phyloP scores from a whole-genome alignment of 2,329 filamentous ascomycete species.

The Pestalotiopsis sp. region DNA sequence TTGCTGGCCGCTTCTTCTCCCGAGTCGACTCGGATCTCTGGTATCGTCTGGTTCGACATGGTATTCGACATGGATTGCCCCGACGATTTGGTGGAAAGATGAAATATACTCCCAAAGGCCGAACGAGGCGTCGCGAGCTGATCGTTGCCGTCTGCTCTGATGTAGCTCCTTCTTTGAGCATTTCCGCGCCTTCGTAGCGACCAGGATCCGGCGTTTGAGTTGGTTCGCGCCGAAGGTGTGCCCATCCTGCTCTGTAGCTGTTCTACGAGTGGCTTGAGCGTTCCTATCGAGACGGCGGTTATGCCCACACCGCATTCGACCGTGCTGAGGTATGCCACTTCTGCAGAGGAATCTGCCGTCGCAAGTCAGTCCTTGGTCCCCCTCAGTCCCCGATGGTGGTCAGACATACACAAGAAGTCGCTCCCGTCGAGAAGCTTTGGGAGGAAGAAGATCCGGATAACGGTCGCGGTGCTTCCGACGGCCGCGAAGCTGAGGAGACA shows the following conservation, averaged over 20 bases:
- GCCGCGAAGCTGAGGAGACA: slow-evolving; percentile 12
- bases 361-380: background rate
- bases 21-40: background rate
- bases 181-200: background rate
- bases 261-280: slow-evolving; percentile 1
- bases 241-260: background rate
- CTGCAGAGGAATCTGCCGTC: background rate
- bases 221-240: background rate
- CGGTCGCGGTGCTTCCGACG: slow-evolving; percentile 3
- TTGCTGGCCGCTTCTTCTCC: background rate
- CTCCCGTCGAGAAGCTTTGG: background rate
- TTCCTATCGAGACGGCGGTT: slow-evolving; percentile 5
- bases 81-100: background rate
- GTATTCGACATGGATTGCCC: background rate
- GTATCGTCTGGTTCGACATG: background rate
- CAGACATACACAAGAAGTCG: slow-evolving; percentile 11
- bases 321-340: slow-evolving; percentile 4
- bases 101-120: background rate
- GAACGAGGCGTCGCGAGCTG: background rate
- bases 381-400: background rate
- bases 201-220: background rate
- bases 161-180: background rate
- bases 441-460: background rate
- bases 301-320: slow-evolving; percentile 2
- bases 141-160: background rate